phyloP scores from a whole-genome alignment of 2,329 filamentous ascomycete genomes.

The Monilinia aucupariae region DNA sequence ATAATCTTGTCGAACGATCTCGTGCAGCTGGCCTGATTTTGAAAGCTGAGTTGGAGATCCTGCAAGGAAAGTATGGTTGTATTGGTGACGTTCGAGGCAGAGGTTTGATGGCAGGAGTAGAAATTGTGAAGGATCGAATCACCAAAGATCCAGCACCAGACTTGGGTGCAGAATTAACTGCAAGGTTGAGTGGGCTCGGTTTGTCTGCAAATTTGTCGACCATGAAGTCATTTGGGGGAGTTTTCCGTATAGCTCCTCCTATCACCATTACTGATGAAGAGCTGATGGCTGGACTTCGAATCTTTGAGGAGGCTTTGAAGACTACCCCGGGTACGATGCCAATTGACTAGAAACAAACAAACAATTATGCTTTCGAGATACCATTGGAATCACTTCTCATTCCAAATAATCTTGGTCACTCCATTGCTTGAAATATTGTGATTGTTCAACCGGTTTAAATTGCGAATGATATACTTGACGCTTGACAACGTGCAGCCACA shows the following conservation, averaged over 20 bases:
- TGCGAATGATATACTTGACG: neutral
- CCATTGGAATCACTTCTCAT: neutral
- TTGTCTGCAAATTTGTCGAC: constrained; percentile 53
- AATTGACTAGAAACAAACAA: neutral
- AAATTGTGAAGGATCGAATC: constrained; percentile 48
- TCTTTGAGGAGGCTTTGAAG: constrained; percentile 52
- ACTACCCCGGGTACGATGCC: constrained; percentile 16
- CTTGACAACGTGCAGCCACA: neutral
- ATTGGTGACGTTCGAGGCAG: constrained; percentile 57
- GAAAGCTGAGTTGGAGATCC: constrained; percentile 42
- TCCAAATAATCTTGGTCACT: neutral
- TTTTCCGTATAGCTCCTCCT: constrained; percentile 55
- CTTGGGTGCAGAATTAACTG: constrained; percentile 44
- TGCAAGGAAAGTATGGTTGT: constrained; percentile 51
- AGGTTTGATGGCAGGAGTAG: constrained; percentile 53
- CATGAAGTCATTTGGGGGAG: constrained; percentile 49
- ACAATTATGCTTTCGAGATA: neutral
- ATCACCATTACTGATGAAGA: constrained; percentile 50
- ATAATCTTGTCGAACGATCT: constrained; percentile 46
- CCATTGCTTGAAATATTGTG: neutral
- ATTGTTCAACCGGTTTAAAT: neutral
- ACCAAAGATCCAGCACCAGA: constrained; percentile 44
- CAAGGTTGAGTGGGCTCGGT: constrained; percentile 46
- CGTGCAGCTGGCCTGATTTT: constrained; percentile 43
- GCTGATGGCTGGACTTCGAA: constrained; percentile 45